phyloP scores from a whole-genome alignment of 768 basidiomycete species.

The Jaapia argillacea region DNA sequence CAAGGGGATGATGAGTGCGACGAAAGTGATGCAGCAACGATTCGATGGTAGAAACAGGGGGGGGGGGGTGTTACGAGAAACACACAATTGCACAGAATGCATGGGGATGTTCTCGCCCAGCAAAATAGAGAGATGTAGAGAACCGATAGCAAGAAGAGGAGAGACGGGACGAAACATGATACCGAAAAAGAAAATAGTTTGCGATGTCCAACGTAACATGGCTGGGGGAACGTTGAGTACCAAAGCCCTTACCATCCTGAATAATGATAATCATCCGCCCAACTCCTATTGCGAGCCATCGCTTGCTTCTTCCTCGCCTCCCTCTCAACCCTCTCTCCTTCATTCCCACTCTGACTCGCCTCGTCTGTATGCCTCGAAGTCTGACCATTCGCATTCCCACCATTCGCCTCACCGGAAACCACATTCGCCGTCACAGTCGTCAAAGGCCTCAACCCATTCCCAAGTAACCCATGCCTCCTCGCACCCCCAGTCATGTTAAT shows the following conservation, averaged over 20 bases:
- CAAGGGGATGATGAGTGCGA: too few relatives aligned
- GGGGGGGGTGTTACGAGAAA: neutral
- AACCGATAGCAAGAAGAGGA: slow-evolving; percentile 1
- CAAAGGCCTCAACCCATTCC: slow-evolving; percentile 23
- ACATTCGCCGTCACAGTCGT: slow-evolving; percentile 16
- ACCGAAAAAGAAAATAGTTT: slow-evolving; percentile 4
- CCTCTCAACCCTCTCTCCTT: slow-evolving; percentile 31
- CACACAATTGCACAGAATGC: neutral
- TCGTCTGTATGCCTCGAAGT: slow-evolving; percentile 8
- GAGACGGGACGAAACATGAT: slow-evolving; percentile 1
- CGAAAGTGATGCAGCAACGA: too few relatives aligned
- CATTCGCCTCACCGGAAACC: slow-evolving; percentile 5
- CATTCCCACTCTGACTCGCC: slow-evolving; percentile 12
- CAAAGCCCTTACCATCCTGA: slow-evolving; percentile 43
- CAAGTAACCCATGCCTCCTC: slow-evolving; percentile 16
- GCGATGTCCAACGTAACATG: too few relatives aligned
- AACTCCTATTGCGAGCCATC: slow-evolving; percentile 54
- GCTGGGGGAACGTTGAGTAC: too few relatives aligned
- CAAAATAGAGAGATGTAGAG: neutral
- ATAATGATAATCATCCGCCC: slow-evolving; percentile 59
- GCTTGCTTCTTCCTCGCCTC: slow-evolving; percentile 15
- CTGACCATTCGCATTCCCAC: slow-evolving; percentile 13
- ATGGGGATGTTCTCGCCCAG: neutral
- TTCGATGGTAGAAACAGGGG: too few relatives aligned
- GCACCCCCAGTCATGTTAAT: slow-evolving; percentile 30